Evolutionary conservation across 331 rosid genomes (phyloP).

Genomic region (Rhamnella rubrinervis): DNA sequence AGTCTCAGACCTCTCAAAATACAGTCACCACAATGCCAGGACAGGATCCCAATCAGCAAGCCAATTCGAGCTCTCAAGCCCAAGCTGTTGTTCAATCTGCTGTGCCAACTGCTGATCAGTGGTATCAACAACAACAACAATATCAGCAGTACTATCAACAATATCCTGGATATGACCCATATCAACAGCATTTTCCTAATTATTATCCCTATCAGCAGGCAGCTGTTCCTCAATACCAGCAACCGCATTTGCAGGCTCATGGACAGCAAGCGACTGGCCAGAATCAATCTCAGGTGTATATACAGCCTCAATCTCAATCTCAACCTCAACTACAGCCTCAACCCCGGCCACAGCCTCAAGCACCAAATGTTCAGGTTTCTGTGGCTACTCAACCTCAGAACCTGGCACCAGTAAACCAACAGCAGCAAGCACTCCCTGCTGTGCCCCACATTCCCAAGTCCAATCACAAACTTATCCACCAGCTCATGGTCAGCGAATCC

Average conservation of each 20-base stretch:
- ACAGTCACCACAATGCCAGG: slow-evolving; percentile 44
- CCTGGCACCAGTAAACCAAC: slow-evolving; percentile 57
- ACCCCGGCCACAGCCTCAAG: slow-evolving; percentile 33
- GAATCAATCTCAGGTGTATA: slow-evolving; percentile 32
- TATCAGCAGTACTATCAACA: slow-evolving; percentile 93
- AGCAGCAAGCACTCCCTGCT: slow-evolving; percentile 50
- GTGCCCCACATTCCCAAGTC: slow-evolving; percentile 30
- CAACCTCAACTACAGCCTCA: slow-evolving; percentile 44
- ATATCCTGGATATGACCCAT: slow-evolving; percentile 85
- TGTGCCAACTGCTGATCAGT: slow-evolving; percentile 69
- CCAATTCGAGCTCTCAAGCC: slow-evolving; percentile 55
- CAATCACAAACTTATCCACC: slow-evolving; percentile 36
- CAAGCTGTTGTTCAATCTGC: slow-evolving; percentile 55
- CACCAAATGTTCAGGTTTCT: slow-evolving; percentile 48
- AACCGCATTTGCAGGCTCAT: slow-evolving; percentile 52
- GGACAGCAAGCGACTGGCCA: slow-evolving; percentile 40
- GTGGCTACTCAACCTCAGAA: slow-evolving; percentile 50
- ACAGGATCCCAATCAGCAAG: slow-evolving; percentile 55
- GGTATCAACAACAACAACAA: slow-evolving; percentile 90
- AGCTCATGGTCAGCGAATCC: slow-evolving; percentile 41
- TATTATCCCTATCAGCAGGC: slow-evolving; percentile 83
- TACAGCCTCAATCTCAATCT: slow-evolving; percentile 39
- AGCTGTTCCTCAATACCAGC: slow-evolving; percentile 54
- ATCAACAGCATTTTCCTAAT: slow-evolving; percentile 87
- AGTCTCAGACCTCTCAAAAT: slow-evolving; percentile 57